These are phyloP conservation scores for Citrus australasica DNA, from an alignment of 345 rosid genomes.

Conservation along the genomic window DNA sequence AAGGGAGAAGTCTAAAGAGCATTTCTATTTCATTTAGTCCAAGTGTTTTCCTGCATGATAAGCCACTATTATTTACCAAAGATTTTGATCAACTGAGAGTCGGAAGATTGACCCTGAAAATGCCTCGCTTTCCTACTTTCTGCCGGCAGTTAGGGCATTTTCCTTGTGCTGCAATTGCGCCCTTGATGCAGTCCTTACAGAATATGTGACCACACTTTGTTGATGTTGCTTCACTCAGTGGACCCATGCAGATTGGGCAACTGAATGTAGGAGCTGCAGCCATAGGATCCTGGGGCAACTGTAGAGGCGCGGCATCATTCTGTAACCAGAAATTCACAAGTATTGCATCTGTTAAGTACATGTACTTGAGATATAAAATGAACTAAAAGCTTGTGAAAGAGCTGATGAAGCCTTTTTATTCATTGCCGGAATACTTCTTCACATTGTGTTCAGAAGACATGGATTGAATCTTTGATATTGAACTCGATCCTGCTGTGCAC, in stretches of 20 bases:
- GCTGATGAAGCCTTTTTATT: too few species aligned
- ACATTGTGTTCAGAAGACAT: too few species aligned
- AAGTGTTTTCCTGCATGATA: neutral
- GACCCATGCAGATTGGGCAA: constrained; percentile 28
- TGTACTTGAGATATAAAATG: too few species aligned
- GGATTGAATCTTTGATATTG: too few species aligned
- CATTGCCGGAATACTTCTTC: too few species aligned
- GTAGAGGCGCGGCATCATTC: neutral
- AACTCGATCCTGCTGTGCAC: too few species aligned
- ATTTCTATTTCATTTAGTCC: too few species aligned
- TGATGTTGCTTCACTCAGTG: constrained; percentile 19
- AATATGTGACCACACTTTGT: constrained; percentile 36
- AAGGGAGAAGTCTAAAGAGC: too few species aligned
- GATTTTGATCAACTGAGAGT: neutral
- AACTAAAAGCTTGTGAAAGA: too few species aligned
- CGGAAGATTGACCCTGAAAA: constrained; percentile 27
- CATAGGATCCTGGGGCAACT: neutral
- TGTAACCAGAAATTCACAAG: neutral
- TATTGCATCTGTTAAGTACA: neutral
- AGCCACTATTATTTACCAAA: neutral
- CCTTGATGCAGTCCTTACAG: constrained; percentile 26
- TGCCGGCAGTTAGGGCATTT: constrained; percentile 31
- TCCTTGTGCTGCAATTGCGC: constrained; percentile 14
- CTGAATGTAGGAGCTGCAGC: neutral
- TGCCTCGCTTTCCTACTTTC: constrained; percentile 19